These are phyloP conservation scores for Helianthus tuberosus DNA, from an alignment of 129 eudicot genomes.

Conservation along the genomic window DNA sequence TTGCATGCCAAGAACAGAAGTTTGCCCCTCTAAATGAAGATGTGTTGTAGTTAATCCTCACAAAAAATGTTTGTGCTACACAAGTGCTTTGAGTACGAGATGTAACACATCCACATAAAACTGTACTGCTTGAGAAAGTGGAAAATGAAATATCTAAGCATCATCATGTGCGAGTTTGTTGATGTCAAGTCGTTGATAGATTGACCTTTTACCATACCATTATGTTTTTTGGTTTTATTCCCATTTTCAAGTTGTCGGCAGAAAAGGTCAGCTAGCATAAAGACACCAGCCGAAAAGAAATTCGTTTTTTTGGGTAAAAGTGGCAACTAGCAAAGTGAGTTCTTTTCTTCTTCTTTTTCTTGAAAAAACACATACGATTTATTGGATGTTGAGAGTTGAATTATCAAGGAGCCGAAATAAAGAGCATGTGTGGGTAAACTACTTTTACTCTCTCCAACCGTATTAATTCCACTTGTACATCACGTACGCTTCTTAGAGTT, in stretches of 20 bases:
- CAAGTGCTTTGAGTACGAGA: background rate
- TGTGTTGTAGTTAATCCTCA: too few relatives aligned
- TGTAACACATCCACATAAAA: background rate
- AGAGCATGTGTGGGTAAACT: too few relatives aligned
- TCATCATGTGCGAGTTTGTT: constrained; percentile 6
- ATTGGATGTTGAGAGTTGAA: background rate
- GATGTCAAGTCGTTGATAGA: constrained; percentile 4
- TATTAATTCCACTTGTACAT: too few relatives aligned
- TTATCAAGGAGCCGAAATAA: too few relatives aligned
- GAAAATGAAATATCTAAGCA: constrained; percentile 5
- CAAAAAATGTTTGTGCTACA: background rate
- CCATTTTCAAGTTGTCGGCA: constrained; percentile 28
- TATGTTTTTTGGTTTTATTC: background rate
- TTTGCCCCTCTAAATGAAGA: too few relatives aligned
- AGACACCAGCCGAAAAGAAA: background rate
- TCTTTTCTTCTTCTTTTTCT: background rate
- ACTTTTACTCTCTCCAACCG: too few relatives aligned
- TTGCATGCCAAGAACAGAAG: too few relatives aligned
- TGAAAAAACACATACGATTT: background rate
- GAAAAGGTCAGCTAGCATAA: constrained; percentile 16
- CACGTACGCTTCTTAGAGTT: too few relatives aligned
- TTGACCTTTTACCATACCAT: background rate
- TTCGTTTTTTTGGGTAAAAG: too few relatives aligned
- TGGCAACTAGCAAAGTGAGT: too few relatives aligned
- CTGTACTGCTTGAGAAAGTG: background rate